Evolutionary conservation across 2,329 filamentous ascomycete species (phyloP), one percentile per base, ranked within the genome.

Genomic region (Neocucurbitaria cava): DNA sequence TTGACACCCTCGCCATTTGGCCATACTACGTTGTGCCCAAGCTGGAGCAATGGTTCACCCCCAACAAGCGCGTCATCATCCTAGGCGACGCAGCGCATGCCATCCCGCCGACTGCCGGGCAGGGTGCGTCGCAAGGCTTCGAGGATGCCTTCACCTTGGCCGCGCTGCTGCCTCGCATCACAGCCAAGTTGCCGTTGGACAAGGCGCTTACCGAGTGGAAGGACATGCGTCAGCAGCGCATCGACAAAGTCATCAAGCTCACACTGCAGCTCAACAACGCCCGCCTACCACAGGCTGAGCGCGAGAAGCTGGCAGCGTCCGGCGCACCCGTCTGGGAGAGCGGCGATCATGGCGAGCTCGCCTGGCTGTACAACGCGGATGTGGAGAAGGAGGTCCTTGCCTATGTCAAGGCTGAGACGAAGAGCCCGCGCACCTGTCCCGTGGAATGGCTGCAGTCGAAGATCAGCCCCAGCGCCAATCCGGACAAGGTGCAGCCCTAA

Each of bases 1-100:
- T 50, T 36, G 58, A 64, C 13, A 54, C 58, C 3, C 9, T 64
- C 43, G 30, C 49, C 2, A 61, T 62, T 30, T 68, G 62, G 65
- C 63, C 64, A 13, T 65, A 54, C 41, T 62, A 66, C 40, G 48
- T 53, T 5, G 66, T 75, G 52, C 33, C 66, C 48, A 24, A 74
- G 66, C 43, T 76, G 52, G 26, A 75, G 65, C 7, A 79, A 78
- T 73, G 69, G 70, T 56, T 60, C 61, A 79, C 82, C 3, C 80
- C 80, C 15, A 58, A 53, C 5, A 76, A 75, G 2, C 73, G 75
- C 33, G 74, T 80, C 10, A 70, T 77, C 0, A 76, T 88, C 2
- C 70, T 85, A 0, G 87, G 86, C 13, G 86, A 89, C 63, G 85
- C 86, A 0, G 87, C 86, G 0, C 86, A 89, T 65, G 85, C 85